phyloP scores from a whole-genome alignment of 345 rosid species.

The Citrus medica region DNA sequence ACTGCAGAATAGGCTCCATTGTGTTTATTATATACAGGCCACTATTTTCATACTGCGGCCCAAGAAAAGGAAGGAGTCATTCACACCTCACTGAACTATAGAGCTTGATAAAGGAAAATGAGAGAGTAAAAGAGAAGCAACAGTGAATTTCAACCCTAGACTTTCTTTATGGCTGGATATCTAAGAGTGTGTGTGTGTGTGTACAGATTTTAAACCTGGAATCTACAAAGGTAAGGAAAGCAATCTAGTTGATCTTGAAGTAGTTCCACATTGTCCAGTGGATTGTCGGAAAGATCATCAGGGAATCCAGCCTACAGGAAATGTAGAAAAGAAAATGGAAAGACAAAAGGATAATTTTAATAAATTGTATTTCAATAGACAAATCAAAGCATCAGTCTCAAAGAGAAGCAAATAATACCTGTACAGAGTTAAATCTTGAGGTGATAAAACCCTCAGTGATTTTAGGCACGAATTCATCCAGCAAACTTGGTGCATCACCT shows the following conservation, averaged over 20 bases:
- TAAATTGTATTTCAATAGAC: neutral
- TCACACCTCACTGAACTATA: neutral
- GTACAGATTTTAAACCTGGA: slow-evolving; percentile 58
- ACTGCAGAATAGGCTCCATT: slow-evolving; percentile 92
- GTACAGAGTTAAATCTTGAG: slow-evolving; percentile 92
- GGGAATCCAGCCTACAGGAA: slow-evolving; percentile 66
- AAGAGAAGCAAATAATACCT: slow-evolving; percentile 47
- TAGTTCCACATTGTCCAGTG: slow-evolving; percentile 94
- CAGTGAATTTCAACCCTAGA: slow-evolving; percentile 4
- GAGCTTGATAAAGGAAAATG: neutral
- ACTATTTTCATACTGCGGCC: slow-evolving; percentile 86
- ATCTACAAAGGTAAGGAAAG: slow-evolving; percentile 96
- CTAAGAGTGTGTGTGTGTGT: neutral
- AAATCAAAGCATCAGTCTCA: neutral
- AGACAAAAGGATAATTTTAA: neutral
- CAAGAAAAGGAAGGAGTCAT: neutral
- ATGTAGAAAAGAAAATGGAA: slow-evolving; percentile 4
- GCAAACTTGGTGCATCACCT: slow-evolving; percentile 96
- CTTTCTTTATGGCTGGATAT: neutral
- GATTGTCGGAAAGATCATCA: slow-evolving; percentile 82
- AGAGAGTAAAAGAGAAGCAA: neutral
- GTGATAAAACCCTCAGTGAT: slow-evolving; percentile 93
- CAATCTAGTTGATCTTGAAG: slow-evolving; percentile 98
- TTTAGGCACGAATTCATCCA: slow-evolving; percentile 97
- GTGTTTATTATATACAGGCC: slow-evolving; percentile 75